Conservation (phyloP, 2,329 filamentous ascomycete species). For the Exserohilum turcica region DNA sequence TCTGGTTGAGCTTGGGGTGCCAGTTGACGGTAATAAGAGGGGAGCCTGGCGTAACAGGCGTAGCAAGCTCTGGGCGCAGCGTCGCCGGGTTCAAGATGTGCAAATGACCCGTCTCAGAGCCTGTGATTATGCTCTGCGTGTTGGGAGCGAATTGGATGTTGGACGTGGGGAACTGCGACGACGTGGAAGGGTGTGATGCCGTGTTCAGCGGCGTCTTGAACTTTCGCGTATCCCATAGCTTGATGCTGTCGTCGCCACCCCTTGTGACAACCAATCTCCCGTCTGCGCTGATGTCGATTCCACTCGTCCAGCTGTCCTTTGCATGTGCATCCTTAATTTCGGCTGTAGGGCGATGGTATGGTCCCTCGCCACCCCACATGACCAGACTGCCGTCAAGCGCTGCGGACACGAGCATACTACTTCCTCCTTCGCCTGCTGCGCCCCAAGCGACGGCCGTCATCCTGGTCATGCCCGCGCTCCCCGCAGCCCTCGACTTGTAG, state of each 20-base stretch:
- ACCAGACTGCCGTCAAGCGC: slow-evolving; percentile 88
- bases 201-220: slow-evolving; percentile 89
- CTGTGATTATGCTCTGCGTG: slow-evolving; percentile 83
- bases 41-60: slow-evolving; percentile 83
- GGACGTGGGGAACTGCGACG: slow-evolving; percentile 78
- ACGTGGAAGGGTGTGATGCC: slow-evolving; percentile 78
- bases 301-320: slow-evolving; percentile 86
- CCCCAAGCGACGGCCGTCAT: slow-evolving; percentile 95
- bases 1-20: slow-evolving; percentile 96
- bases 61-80: slow-evolving; percentile 80
- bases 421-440: slow-evolving; percentile 73
- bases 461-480: slow-evolving; percentile 84
- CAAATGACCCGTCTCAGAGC: slow-evolving; percentile 81
- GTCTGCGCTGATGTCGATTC: slow-evolving; percentile 87
- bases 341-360: slow-evolving; percentile 78
- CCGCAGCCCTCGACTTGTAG: slow-evolving; percentile 89
- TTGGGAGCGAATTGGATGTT: slow-evolving; percentile 91
- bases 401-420: slow-evolving; percentile 77
- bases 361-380: slow-evolving; percentile 90
- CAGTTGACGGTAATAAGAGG: slow-evolving; percentile 84
- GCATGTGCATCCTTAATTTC: slow-evolving; percentile 85
- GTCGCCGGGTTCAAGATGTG: slow-evolving; percentile 95
- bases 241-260: slow-evolving; percentile 90
- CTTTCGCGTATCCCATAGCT: slow-evolving; percentile 95
- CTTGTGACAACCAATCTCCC: slow-evolving; percentile 88